phyloP scores from a whole-genome alignment of 768 basidiomycete species.

The Gyrodon lividus region DNA sequence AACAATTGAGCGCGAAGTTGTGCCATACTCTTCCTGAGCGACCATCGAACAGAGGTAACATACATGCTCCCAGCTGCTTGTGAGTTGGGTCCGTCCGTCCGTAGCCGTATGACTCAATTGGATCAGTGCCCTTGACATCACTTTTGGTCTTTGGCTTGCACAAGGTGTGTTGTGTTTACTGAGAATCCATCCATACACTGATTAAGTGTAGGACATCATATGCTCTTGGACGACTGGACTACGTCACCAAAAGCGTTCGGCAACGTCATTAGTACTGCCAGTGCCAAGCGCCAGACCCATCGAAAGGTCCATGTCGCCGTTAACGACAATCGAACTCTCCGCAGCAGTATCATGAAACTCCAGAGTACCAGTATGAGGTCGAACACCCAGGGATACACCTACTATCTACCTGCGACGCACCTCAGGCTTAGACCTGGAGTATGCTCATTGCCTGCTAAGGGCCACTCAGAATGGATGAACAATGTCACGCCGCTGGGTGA shows the following conservation, averaged over 20 bases:
- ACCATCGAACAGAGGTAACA: conserved; percentile 30
- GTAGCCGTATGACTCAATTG: conserved; percentile 1
- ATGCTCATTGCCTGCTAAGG: not conserved
- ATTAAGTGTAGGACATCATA: conserved; percentile 37
- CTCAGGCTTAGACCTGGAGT: conserved; percentile 1
- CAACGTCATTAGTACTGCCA: conserved; percentile 9
- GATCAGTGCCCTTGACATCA: conserved; percentile 48
- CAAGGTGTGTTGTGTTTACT: conserved; percentile 32
- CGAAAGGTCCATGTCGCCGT: conserved; percentile 7
- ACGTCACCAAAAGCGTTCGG: conserved; percentile 7
- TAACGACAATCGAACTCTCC: not conserved
- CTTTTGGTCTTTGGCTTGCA: conserved; percentile 50
- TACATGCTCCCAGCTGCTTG: conserved; percentile 52
- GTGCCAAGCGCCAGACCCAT: conserved; percentile 25
- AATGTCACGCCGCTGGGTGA: not conserved
- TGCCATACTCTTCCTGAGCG: conserved; percentile 37
- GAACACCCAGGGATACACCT: not conserved
- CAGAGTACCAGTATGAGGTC: conserved; percentile 12
- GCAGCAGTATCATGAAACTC: conserved; percentile 7
- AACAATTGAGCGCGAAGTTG: conserved; percentile 26
- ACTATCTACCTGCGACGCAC: not conserved
- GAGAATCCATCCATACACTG: not conserved
- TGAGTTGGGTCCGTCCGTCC: conserved; percentile 27
- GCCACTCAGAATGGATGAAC: not conserved
- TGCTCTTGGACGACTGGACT: conserved; percentile 29